phyloP scores from a whole-genome alignment of 352 stramenopile genomes.

The Salisapilia sapeloensis region DNA sequence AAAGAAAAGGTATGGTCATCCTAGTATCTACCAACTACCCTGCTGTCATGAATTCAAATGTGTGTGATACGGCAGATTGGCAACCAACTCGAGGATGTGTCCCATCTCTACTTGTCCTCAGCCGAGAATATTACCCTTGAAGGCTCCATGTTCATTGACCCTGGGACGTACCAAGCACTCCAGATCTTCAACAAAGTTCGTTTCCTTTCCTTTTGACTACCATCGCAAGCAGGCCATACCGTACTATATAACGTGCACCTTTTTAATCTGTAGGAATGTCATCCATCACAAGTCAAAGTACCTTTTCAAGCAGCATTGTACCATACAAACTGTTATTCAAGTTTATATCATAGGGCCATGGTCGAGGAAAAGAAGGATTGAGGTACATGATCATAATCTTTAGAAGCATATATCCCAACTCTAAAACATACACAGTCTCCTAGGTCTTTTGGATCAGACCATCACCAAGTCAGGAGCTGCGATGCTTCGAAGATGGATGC shows the following conservation, averaged over 20 bases:
- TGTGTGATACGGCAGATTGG: constrained; percentile 27
- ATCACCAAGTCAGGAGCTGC: constrained; percentile 42
- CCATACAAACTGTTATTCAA: not conserved
- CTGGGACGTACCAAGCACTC: constrained; percentile 42
- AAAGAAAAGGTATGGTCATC: constrained; percentile 37
- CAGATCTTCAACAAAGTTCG: constrained; percentile 72
- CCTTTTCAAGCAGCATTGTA: not conserved
- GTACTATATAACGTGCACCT: constrained; percentile 3
- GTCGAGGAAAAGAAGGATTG: constrained; percentile 72
- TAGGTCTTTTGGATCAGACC: constrained; percentile 62
- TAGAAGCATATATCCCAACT: constrained; percentile 1
- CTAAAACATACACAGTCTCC: constrained; percentile 20
- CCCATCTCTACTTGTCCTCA: constrained; percentile 28
- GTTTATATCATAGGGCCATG: constrained; percentile 18
- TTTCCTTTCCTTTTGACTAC: not conserved
- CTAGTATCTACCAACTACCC: not conserved
- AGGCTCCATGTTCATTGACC: constrained; percentile 70
- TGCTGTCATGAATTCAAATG: not conserved
- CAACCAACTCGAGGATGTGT: constrained; percentile 52
- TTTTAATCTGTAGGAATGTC: constrained; percentile 28
- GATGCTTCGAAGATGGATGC: constrained; percentile 63
- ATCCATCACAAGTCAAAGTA: constrained; percentile 68
- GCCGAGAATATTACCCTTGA: constrained; percentile 54
- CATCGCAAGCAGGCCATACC: not conserved
- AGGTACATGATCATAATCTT: constrained; percentile 14